Percentiles rank a stretch among this genome's conserved stretches.
phyloP scores from a whole-genome alignment of 2,329 filamentous ascomycete genomes.

The Cercospora berteroae region DNA sequence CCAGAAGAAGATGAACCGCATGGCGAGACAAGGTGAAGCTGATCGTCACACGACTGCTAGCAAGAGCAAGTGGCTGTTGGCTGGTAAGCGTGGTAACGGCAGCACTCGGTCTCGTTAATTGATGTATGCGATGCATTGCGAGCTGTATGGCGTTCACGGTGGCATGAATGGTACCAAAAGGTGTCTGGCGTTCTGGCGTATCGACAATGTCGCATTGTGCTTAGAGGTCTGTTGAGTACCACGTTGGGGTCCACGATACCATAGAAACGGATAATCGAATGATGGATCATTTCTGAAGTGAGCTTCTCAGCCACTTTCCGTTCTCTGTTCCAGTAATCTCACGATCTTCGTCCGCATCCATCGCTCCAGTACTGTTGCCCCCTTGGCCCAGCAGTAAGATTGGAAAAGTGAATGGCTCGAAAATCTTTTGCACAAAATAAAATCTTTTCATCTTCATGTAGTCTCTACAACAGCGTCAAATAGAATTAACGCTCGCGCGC shows the following conservation, averaged over 20 bases:
- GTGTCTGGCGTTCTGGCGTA: slow-evolving; percentile 5
- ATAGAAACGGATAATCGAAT: not conserved
- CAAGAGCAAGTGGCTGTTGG: slow-evolving; percentile 85
- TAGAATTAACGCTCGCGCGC: slow-evolving; percentile 8
- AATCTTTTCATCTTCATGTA: slow-evolving; percentile 5
- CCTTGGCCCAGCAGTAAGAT: too few relatives aligned
- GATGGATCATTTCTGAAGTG: not conserved
- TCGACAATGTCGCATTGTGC: not conserved
- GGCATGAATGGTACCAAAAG: slow-evolving; percentile 1
- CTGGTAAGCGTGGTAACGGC: slow-evolving; percentile 90
- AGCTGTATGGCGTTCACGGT: slow-evolving; percentile 8
- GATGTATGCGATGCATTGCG: not conserved
- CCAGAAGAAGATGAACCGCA: slow-evolving; percentile 98
- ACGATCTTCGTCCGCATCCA: not conserved
- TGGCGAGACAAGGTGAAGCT: slow-evolving; percentile 94
- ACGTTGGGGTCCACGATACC: not conserved
- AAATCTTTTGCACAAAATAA: not conserved
- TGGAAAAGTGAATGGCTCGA: too few relatives aligned
- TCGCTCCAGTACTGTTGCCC: too few relatives aligned
- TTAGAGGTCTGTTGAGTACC: not conserved
- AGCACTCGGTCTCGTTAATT: slow-evolving; percentile 58
- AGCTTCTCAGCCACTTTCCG: not conserved
- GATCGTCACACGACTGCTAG: slow-evolving; percentile 84
- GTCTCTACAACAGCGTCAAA: not conserved
- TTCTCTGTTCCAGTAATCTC: not conserved